Base-by-base conservation (phyloP, 768 basidiomycete genomes). In the Collybia nuda region DNA sequence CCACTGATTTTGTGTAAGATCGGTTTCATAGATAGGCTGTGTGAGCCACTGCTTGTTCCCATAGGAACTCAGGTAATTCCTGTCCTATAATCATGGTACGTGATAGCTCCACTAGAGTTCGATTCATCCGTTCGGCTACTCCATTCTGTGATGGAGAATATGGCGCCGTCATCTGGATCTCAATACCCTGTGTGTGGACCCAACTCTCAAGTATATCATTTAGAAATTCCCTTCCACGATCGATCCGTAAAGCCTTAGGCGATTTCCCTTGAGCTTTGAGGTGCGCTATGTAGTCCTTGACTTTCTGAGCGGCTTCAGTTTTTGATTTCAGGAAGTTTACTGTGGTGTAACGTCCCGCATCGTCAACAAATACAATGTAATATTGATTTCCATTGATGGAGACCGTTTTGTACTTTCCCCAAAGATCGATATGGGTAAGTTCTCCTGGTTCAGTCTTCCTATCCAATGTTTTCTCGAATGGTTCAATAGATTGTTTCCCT, bases 141-240 rank as follows among this genome's bases (percentile, higher is more conserved):
- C 76, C 68, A 50, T 75, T 76, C 22, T 74, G 69, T 0, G 65
- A 54, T 0, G 69, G 69, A 6, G 68, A 66, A 26, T 75, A 72
- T 2, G 69, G 73, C 3, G 62, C 63, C 0, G 64, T 69, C 0
- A 55, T 57, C 14, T 75, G 62, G 0, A 71, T 50, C 0, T 58
- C 57, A 5, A 14, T 73, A 1, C 76, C 76, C 9, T 60, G 45
- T 0, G 40, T 26, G 0, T 46, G 37, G 3, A 22, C 26, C 23
- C 46, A 47, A 5, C 17, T 6, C 2, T 35, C 39, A 2, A 47
- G 8, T 1, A 15, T 38, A 3, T 47, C 15, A 11, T 36, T 47
- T 3, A 47, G 5, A 18, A 47, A 47, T 29, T 49, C 48, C 15
- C 24, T 40, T 5, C 48, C 40, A n/a, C 19, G 14, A 23, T 49